phyloP scores from a whole-genome alignment of 2,329 filamentous ascomycete species.

The Xylaria sp. region DNA sequence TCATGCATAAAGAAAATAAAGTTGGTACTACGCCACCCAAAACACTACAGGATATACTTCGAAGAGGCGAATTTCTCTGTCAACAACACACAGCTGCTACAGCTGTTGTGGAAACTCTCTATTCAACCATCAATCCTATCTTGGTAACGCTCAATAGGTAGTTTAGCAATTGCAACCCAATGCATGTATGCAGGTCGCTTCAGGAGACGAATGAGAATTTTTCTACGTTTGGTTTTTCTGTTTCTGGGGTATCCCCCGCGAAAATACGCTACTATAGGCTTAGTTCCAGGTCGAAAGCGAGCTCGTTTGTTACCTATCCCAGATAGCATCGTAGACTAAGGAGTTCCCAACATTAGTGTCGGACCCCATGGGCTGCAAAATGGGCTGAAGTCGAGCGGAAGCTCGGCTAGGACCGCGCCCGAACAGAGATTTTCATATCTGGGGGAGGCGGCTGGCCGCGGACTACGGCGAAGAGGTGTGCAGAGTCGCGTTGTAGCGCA shows the following conservation, averaged over 20 bases:
- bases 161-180: not conserved
- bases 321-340: not conserved
- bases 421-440: constrained; percentile 23
- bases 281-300: not conserved
- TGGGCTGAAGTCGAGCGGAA: constrained; percentile 15
- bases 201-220: not conserved
- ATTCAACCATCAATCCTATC: not conserved
- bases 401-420: constrained; percentile 32
- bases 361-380: constrained; percentile 29
- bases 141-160: not conserved
- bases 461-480: constrained; percentile 18
- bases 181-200: not conserved
- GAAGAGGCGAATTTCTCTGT: not conserved
- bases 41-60: not conserved
- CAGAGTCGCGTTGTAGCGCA: constrained; percentile 17
- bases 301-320: not conserved
- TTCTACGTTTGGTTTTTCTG: not conserved
- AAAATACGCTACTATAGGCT: constrained; percentile 6
- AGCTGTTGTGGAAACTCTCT: not conserved
- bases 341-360: constrained; percentile 13
- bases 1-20: not conserved
- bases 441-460: constrained; percentile 7
- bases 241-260: constrained; percentile 7
- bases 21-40: not conserved
- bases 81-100: not conserved